Conservation (phyloP, 257 asterid species). For the Haberlea rhodopensis region DNA sequence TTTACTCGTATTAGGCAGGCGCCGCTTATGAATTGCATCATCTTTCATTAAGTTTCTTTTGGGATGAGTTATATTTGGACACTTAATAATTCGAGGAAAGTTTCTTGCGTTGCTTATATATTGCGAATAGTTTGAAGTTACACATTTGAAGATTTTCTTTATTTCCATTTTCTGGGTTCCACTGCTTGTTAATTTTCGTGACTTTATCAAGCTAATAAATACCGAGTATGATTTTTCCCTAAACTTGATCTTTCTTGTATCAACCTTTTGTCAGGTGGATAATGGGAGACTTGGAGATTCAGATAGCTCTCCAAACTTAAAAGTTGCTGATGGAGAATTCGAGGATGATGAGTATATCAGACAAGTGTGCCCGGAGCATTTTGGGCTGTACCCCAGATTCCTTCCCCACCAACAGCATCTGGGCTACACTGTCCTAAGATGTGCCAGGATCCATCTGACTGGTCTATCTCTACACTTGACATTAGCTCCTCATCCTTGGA, state of each 20-base stretch:
- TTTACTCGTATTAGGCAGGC: too few relatives aligned
- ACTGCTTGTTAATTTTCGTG: too few relatives aligned
- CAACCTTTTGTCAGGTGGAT: slow-evolving; percentile 50
- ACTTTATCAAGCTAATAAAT: too few relatives aligned
- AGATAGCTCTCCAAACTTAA: slow-evolving; percentile 45
- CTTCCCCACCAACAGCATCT: slow-evolving; percentile 83
- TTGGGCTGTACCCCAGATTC: slow-evolving; percentile 77
- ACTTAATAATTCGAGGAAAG: too few relatives aligned
- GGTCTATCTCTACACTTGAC: slow-evolving; percentile 64
- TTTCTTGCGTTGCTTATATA: too few relatives aligned
- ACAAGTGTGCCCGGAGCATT: slow-evolving; percentile 52
- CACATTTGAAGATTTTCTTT: too few relatives aligned
- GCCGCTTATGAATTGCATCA: too few relatives aligned
- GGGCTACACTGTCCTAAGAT: slow-evolving; percentile 68
- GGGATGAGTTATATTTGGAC: too few relatives aligned
- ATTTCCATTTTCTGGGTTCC: neutral
- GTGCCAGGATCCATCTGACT: slow-evolving; percentile 30
- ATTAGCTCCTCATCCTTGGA: slow-evolving; percentile 35
- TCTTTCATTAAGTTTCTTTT: too few relatives aligned
- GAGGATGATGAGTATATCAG: slow-evolving; percentile 65
- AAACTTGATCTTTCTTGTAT: slow-evolving; percentile 16
- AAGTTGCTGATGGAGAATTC: slow-evolving; percentile 51
- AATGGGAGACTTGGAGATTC: slow-evolving; percentile 66
- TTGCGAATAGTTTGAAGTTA: too few relatives aligned
- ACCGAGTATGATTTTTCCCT: too few relatives aligned